Base-by-base conservation (phyloP, 2,329 filamentous ascomycete species). In the Aaosphaeria pasadenensis region DNA sequence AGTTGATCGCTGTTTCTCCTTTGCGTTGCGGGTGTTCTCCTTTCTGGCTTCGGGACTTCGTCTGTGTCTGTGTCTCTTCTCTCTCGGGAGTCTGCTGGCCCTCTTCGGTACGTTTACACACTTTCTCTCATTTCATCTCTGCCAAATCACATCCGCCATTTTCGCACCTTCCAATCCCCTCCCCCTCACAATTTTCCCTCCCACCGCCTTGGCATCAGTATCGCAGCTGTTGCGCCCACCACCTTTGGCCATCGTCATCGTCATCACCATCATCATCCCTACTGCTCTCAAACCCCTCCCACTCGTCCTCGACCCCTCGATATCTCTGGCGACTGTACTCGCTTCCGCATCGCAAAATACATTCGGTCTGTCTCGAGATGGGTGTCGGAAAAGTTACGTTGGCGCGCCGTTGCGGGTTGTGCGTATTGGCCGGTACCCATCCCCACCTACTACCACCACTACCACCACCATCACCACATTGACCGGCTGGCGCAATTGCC, bases 11-110 rank as follows among this genome's bases (percentile, higher is more conserved):
- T 49, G 50, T 47, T 56, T 45, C 65, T 62, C 59, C 58, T 60
- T 70, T 68, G 61, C 63, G 59, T 63, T 61, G 60, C 56, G 56
- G 57, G 63, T 55, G 63, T 62, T 50, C 48, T 59, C 50, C 49
- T 57, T 55, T 57, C 51, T 60, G 52, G 45, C 48, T 55, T 46
- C 30, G 48, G 50, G 53, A 42, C 51, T 55, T 47, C 41, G 41
- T 40, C 41, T 31, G 28, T 32, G 41, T 56, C 41, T 31, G 28
- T 32, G 41, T 56, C 53, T 50, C 43, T 53, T 39, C 54, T 49
- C 55, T 60, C 38, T 17, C 7, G 39, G 42, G 48, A 43, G 43
- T 56, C 57, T 55, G 47, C 53, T 57, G 51, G 46, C 46, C 48
- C 49, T 56, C 17, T 56, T 52, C 51, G 52, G 58, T 60, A 50